These are phyloP conservation scores for Rubus parviflorus DNA, from an alignment of 306 rosid species.

Conservation along the genomic window DNA sequence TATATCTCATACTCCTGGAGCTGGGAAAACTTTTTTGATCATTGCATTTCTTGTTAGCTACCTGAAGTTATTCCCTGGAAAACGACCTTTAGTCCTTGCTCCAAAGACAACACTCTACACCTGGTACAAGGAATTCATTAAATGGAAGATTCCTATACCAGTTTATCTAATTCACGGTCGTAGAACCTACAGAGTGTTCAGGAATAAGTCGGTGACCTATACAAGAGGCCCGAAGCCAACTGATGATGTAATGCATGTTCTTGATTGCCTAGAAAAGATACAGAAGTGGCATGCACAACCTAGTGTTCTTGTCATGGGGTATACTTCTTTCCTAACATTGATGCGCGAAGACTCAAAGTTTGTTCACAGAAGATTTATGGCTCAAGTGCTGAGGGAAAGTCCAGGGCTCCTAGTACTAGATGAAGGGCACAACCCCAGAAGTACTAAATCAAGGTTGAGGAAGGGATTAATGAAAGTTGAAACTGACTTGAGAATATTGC, in stretches of 20 bases:
- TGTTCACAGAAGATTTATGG: constrained; percentile 78
- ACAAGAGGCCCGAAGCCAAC: constrained; percentile 61
- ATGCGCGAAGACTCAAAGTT: constrained; percentile 84
- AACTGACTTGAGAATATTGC: constrained; percentile 79
- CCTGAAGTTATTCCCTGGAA: constrained; percentile 72
- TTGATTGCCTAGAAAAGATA: constrained; percentile 76
- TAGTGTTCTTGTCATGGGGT: constrained; percentile 93
- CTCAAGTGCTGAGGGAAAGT: constrained; percentile 81
- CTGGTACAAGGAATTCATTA: constrained; percentile 83
- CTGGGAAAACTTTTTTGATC: constrained; percentile 80
- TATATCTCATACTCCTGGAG: constrained; percentile 91
- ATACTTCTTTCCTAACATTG: constrained; percentile 75
- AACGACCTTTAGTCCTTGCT: constrained; percentile 77
- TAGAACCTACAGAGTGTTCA: constrained; percentile 43
- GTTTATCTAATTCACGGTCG: constrained; percentile 81
- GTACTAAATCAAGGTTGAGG: constrained; percentile 87
- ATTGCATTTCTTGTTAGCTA: constrained; percentile 84
- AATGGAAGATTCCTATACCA: constrained; percentile 80
- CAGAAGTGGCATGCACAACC: constrained; percentile 88
- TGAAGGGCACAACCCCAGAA: constrained; percentile 97
- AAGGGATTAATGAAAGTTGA: constrained; percentile 87
- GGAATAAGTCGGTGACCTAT: constrained; percentile 34
- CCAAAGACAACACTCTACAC: constrained; percentile 87
- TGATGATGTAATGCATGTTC: constrained; percentile 65
- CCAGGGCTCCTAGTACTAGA: constrained; percentile 81